Percentiles rank a stretch among this genome's conserved stretches.
Conservation (phyloP, 192 early-diverging fungal species). For the Backusella psychrophila region DNA sequence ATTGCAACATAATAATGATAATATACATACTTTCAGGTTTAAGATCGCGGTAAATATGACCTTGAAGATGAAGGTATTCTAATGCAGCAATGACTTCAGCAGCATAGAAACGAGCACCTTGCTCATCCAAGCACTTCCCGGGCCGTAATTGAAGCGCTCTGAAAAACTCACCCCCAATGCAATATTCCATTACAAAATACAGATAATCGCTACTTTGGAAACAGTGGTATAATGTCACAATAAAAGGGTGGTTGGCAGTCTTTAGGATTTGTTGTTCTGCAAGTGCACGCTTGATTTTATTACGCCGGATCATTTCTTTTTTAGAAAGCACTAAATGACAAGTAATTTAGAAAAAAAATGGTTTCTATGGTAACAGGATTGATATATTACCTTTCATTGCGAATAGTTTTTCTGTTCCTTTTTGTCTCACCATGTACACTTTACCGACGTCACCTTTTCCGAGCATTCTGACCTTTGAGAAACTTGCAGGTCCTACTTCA, state of each 20-base stretch:
- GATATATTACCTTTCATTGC: conserved; percentile 81
- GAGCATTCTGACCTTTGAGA: conserved; percentile 84
- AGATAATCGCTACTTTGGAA: conserved; percentile 86
- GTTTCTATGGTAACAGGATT: not conserved
- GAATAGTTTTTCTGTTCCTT: conserved; percentile 77
- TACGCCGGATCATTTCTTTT: conserved; percentile 95
- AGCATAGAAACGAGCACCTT: conserved; percentile 94
- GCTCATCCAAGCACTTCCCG: conserved; percentile 87
- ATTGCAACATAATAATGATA: no score
- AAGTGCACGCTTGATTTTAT: conserved; percentile 97
- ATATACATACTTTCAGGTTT: conserved; percentile 89
- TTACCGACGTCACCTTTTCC: conserved; percentile 98
- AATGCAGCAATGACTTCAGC: conserved; percentile 95
- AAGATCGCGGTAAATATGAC: conserved; percentile 96
- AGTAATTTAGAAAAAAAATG: not conserved
- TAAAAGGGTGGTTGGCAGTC: conserved; percentile 88
- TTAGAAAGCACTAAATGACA: conserved; percentile 63
- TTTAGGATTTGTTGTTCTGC: conserved; percentile 85
- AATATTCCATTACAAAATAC: conserved; percentile 89
- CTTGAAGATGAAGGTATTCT: conserved; percentile 95
- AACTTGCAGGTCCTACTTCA: conserved; percentile 85
- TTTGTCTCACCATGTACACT: conserved; percentile 92
- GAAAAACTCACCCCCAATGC: conserved; percentile 88
- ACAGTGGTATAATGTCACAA: conserved; percentile 83
- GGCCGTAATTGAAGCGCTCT: conserved; percentile 84